These are phyloP conservation scores for Gigaspora rosea DNA, from an alignment of 192 early-diverging fungal species.

Conservation along the genomic window DNA sequence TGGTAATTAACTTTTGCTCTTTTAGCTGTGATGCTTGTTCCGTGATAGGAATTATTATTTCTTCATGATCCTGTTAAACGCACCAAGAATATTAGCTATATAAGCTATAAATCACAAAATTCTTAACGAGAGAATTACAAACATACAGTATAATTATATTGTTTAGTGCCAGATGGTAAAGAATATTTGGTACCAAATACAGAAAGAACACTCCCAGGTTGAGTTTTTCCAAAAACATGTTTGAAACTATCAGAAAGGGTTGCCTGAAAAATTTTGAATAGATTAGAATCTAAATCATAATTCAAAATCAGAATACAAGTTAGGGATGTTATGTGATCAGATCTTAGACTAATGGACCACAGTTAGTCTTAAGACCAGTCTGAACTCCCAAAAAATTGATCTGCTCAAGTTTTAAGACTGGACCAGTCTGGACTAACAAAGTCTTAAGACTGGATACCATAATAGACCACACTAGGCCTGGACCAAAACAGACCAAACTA, in stretches of 20 bases:
- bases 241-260: conserved; percentile 57
- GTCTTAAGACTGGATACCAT: background rate
- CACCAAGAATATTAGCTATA: no score
- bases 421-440: no score
- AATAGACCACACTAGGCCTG: no score
- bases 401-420: no score
- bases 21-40: conserved; percentile 63
- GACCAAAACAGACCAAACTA: no score
- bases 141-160: conserved; percentile 64
- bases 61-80: conserved; percentile 73
- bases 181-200: conserved; percentile 78
- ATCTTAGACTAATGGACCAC: no score
- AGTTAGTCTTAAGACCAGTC: background rate
- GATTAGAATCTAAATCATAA: background rate
- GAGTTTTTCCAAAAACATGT: conserved; percentile 78
- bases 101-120: no score
- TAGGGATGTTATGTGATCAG: no score
- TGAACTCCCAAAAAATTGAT: background rate
- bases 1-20: conserved; percentile 64
- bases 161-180: conserved; percentile 73
- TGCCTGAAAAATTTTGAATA: conserved; percentile 37
- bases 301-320: background rate
- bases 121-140: background rate
- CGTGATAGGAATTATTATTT: conserved; percentile 85
- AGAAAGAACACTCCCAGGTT: conserved; percentile 70